Evolutionary conservation across 108 stramenopile genomes (phyloP), one percentile per base, ranked within the genome.

Genomic region (Fragilaria crotonensis): DNA sequence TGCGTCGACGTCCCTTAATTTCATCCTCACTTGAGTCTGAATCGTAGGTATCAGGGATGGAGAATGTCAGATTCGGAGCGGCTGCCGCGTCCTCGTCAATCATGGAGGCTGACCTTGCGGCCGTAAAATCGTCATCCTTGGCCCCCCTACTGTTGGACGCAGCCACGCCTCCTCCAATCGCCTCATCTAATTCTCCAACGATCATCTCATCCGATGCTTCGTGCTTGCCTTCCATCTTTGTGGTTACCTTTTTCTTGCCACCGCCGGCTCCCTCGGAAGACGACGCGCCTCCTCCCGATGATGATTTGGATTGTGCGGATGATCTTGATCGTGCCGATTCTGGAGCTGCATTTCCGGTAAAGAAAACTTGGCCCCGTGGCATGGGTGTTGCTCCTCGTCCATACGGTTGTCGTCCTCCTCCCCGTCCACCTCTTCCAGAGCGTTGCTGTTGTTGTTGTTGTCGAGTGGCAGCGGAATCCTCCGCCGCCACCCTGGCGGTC

Each of bases 1-100:
- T 26, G 11, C 63, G 52, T 36, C 31, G 48, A 57, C 53, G 27
- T 25, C 69, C 81, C n/a, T n/a, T n/a, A n/a, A n/a, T n/a, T n/a
- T n/a, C n/a, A 48, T 88, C 89, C 9, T 36, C 46, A 58, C 86
- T 87, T 4, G 89, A 87, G 72, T 91, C 89, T 9, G 86, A 85
- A 68, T 91, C 89, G 57, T 91, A 91, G 48, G 70, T 72, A 57
- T 71, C 79, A 2, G 59, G 25, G 41, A 25, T 44, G 19, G 50
- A 30, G 17, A 45, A 71, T 49, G 2, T 11, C 11, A 14, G 14
- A 14, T 7, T 11, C 7, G 14, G 7, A 11, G 14, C 14, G 14
- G 36, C 36, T 7, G 36, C 48, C 23, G 60, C 21, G 25, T 51
- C 36, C 14, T 30, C 60, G 30, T 52, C 31, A 17, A 59, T 41